Evolutionary conservation across 2,329 filamentous ascomycete genomes (phyloP), one percentile per base, ranked within the genome.

Genomic region (Alternaria sp.): DNA sequence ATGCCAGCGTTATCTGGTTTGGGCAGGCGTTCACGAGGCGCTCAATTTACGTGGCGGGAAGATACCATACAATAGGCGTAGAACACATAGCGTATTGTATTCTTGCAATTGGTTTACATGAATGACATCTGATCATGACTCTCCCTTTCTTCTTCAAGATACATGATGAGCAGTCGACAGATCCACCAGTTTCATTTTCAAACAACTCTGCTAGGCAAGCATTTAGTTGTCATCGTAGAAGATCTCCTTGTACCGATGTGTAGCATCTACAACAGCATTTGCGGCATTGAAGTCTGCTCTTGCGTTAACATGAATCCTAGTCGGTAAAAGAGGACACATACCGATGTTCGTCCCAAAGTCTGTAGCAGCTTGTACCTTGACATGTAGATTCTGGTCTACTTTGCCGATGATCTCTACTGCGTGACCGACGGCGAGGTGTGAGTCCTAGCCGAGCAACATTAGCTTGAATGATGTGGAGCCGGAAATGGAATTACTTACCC

Each of bases 181-280:
- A 21, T 21, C 21, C 21, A 21, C 21, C 4, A 21, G 21, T 21
- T 21, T 21, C 21, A 21, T 21, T 4, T 21, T 21, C 21, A 21
- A 21, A 21, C 21, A 21, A 4, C 21, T 21, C 21, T 21, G 21
- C 21, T 21, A 21, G 21, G 21, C 21, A 21, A 21, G 21, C 3
- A 21, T 21, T 4, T 23, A 30, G 28, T 30, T 64, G 13, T 65
- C 84, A 58, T 88, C 86, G 75, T 92, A 93, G 77, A 97, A 97
- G 55, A 98, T 90, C 65, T 89, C 84, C 75, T 91, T 92, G 77
- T 93, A 88, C 54, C 89, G 87, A 81, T 97, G 94, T 32, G 93
- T 96, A 36, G 89, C 90, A 61, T 97, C 92, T 15, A 97, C 94
- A 4, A 97, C 91, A 0, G 90, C 88, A 61, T 92, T 89, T 64